phyloP scores from a whole-genome alignment of 2,329 filamentous ascomycete genomes.

The Xylaria polymorpha region DNA sequence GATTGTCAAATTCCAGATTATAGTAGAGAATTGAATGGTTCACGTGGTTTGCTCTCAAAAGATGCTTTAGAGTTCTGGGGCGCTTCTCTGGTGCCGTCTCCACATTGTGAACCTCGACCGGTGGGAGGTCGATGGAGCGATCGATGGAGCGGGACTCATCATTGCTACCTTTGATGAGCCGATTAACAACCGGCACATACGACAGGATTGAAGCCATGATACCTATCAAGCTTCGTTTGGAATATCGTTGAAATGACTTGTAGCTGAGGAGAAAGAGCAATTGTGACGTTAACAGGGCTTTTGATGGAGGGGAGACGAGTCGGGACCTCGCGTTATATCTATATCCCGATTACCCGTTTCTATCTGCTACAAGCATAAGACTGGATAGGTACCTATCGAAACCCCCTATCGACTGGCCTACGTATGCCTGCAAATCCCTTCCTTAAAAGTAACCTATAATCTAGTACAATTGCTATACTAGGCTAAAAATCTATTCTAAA shows the following conservation, averaged over 20 bases:
- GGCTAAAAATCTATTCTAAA: too few species aligned
- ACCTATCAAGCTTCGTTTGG: constrained; percentile 14
- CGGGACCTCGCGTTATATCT: background rate
- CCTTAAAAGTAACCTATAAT: too few species aligned
- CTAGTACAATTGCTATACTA: too few species aligned
- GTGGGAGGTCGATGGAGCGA: constrained; percentile 66
- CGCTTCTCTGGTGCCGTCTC: constrained; percentile 84
- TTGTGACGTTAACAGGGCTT: constrained; percentile 23
- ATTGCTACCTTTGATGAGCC: constrained; percentile 50
- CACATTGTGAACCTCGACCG: constrained; percentile 80
- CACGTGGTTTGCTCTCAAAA: constrained; percentile 90
- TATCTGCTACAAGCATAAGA: background rate
- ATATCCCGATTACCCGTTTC: constrained; percentile 1
- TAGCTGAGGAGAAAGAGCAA: constrained; percentile 2
- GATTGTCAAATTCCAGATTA: constrained; percentile 80
- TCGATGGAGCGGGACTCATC: constrained; percentile 56
- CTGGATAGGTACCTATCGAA: too few species aligned
- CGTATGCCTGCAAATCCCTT: too few species aligned
- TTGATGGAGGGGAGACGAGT: constrained; percentile 16
- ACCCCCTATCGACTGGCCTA: too few species aligned
- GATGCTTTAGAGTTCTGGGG: constrained; percentile 85
- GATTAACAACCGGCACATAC: constrained; percentile 56
- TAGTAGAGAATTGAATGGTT: constrained; percentile 88
- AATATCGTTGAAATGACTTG: background rate
- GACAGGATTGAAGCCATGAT: constrained; percentile 56